Base-by-base conservation (phyloP, 345 rosid genomes). In the Sonneratia alba region DNA sequence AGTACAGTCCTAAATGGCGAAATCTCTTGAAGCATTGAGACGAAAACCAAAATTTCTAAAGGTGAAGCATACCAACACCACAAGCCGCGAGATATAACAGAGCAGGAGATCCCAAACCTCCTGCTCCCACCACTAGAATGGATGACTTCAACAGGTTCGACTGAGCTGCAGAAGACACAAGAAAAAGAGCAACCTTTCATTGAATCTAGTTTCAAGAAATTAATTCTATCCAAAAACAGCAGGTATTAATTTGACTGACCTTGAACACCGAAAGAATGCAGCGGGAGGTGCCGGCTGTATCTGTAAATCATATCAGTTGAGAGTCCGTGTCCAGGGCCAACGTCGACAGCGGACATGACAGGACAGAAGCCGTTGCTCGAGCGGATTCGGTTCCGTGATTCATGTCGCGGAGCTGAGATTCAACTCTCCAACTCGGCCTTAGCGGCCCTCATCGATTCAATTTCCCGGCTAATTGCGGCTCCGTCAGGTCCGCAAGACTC, bases 81-180 rank as follows among this genome's bases (percentile, higher is more conserved):
- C 87, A 89, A 64, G 96, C 98, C 42, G 95, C 98, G 4, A 94
- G 93, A 85, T 91, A 94, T 63, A 91, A 62, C 68, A 91, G 79
- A 48, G 93, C 97, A 7, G 97, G 97, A 36, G 97, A 90, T 71
- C 97, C 98, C 67, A 94, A 79, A 7, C 97, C 98, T 79, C 98
- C 98, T 53, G 98, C 97, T 79, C 98, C 98, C 53, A 94, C 85
- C 13, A 94, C 93, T 73, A 94, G 78, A 72, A 94, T 75, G 0
- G 97, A 91, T n/a, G 95, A 91, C 74, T 91, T 91, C 80, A 85
- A 74, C 6, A 94, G 87, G 71, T 85, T 91, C 67, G 95, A 81
- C 78, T 94, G 98, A 71, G 82, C 97, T 91, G 71, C 27, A 79
- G 34, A 47, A 68, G 66, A 21, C 18, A 11, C 36, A 1, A n/a